Percentiles rank a stretch among this genome's conserved stretches.
Conservation (phyloP, 257 asterid species). For the Lavandula angustifolia region DNA sequence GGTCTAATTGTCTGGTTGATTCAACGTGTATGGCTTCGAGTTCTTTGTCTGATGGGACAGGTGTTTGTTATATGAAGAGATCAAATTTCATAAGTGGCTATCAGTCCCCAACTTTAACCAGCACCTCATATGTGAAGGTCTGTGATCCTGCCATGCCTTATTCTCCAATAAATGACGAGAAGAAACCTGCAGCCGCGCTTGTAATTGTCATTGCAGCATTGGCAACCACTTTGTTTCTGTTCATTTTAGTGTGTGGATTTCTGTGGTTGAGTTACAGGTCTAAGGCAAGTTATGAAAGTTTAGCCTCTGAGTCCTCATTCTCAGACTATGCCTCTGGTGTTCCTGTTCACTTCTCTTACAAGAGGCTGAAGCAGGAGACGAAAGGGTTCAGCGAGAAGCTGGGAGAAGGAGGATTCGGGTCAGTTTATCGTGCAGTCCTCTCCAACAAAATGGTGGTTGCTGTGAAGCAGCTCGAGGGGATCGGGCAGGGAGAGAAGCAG, state of each 20-base stretch:
- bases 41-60: constrained; percentile 71
- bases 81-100: constrained; percentile 54
- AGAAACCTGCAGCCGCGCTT: constrained; percentile 29
- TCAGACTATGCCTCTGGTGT: constrained; percentile 82
- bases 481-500: constrained; percentile 50
- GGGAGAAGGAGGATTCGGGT: constrained; percentile 51
- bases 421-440: constrained; percentile 41
- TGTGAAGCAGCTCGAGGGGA: constrained; percentile 48
- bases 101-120: constrained; percentile 58
- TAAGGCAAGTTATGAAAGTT: constrained; percentile 48
- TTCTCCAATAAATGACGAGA: constrained; percentile 27
- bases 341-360: constrained; percentile 55
- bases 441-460: constrained; percentile 40
- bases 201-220: constrained; percentile 48
- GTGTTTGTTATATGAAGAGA: constrained; percentile 57
- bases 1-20: constrained; percentile 46
- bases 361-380: constrained; percentile 40
- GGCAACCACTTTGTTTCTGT: constrained; percentile 40
- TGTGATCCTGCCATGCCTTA: constrained; percentile 59
- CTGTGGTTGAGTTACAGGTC: constrained; percentile 46
- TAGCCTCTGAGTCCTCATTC: constrained; percentile 50
- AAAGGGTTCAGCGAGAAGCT: constrained; percentile 38
- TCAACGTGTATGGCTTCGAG: constrained; percentile 55
- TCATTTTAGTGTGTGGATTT: constrained; percentile 38
- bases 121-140: constrained; percentile 66